Base-by-base conservation (phyloP, 192 early-diverging fungal species). In the Gaertneriomyces semiglobifer region DNA sequence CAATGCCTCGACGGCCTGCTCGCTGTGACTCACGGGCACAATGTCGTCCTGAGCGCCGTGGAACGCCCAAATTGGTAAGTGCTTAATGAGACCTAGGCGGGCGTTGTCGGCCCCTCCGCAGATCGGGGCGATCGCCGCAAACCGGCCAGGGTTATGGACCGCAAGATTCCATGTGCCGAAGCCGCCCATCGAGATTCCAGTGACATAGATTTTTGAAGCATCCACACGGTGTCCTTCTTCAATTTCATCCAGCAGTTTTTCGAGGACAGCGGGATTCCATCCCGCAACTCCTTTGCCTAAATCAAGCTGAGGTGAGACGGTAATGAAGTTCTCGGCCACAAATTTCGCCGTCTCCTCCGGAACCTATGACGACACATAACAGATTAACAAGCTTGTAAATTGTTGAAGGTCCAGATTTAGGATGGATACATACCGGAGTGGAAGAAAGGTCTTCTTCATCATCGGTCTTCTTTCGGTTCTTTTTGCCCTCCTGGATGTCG, bases 131-230 rank as follows among this genome's bases (percentile, higher is more conserved):
- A 61, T 61, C 4, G 60, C 60, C 6, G 60, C 60, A 44, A 61
- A 61, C 5, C 42, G 19, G 11, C 16, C 14, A 48, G 60, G 60
- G 0, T 44, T 48, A 44, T 61, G 42, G 2, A 61, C 11, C 14
- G 60, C 60, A 18, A 48, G n/a, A 10, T 41, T 46, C 60, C 60
- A 61, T 4, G 60, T 61, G 4, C 60, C 60, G 38, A 12, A 45
- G 14, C 60, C 60, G 4, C 60, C 60, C 60, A 61, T 61, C 5
- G 60, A 61, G 16, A 61, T 44, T 7, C 60, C 60, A 4, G 60
- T 61, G 4, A 61, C 60, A 38, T 61, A 61, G 42, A 46, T 46
- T 14, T 44, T 14, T 16, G 19, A 18, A 6, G 60, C 40, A 44
- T 61, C 60, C 14, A 61, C 60, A 7, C 60, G 39, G 60, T 61